Evolutionary conservation across 352 stramenopile species (phyloP), one percentile per base, ranked within the genome.

Genomic region (Phytophthora lateralis): DNA sequence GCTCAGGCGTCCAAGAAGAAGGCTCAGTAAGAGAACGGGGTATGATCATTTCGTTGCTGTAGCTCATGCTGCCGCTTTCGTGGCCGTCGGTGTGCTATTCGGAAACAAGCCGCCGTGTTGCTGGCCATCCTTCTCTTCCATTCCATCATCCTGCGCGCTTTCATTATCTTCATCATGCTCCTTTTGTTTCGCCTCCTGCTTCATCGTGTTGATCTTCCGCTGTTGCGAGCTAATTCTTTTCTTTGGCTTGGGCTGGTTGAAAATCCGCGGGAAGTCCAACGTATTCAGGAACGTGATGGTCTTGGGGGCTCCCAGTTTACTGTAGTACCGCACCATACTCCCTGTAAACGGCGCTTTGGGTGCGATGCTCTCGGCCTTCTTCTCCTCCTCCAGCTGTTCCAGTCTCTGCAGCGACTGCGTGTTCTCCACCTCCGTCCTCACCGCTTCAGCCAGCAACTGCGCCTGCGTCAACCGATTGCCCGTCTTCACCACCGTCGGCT

Each of bases 281-380:
- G 82, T 72, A 37, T 95, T 93, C 11, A 95, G 51, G 42, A 95
- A 95, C 49, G 83, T 95, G 60, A 95, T 91, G 17, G 79, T 89
- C 63, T 92, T 92, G 8, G 79, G 80, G 20, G 63, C 56, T 15
- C 75, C 79, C 2, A 92, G 55, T 12, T 73, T 74, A 45, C 86
- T 95, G 59, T 88, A 72, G 45, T 86, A 89, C 29, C 84, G 68
- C 37, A 95, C 75, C 60, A 89, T 85, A 8, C 75, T 61, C n/a
- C 80, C 82, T 12, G 78, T 89, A 62, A 81, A 85, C 51, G 83
- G 85, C 9, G 75, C 75, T 55, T 93, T 95, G 10, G 86, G 86
- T 8, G 79, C 71, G 11, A 75, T 69, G 44, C 63, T 83, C 66
- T 91, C 83, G 6, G 68, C 71, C 17, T 88, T 88, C 68, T 91